Evolutionary conservation across 1,139 yeast genomes (phyloP).

Genomic region (Yamadazyma jaroonii): DNA sequence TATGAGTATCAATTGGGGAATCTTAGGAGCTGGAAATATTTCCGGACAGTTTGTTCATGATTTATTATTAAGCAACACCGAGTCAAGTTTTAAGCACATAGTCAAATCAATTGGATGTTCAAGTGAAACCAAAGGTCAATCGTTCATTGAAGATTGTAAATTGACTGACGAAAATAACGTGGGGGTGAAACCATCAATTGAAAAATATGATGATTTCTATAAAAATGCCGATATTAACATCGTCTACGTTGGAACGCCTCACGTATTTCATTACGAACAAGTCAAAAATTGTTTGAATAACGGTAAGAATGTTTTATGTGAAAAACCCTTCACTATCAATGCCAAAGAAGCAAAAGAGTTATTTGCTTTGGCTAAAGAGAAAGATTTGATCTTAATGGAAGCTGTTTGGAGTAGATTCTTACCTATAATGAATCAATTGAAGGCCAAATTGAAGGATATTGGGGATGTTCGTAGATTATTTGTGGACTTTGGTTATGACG

Average conservation of each 20-base stretch:
- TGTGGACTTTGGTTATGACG: conserved; percentile 9
- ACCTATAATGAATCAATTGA: conserved; percentile 44
- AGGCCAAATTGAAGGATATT: conserved; percentile 36
- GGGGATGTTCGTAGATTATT: conserved; percentile 9
- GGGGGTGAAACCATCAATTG: conserved; percentile 11
- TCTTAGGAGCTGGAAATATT: conserved; percentile 43
- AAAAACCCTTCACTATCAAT: conserved; percentile 60
- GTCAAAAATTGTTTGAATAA: conserved; percentile 47
- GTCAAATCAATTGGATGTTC: conserved; percentile 33
- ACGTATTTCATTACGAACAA: conserved; percentile 50
- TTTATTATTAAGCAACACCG: conserved; percentile 25
- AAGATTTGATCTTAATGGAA: conserved; percentile 55
- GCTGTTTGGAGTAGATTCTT: conserved; percentile 65
- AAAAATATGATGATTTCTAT: conserved; percentile 36
- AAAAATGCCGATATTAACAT: conserved; percentile 44
- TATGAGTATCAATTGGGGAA: conserved; percentile 29
- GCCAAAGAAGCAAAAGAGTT: conserved; percentile 43
- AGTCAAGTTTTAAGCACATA: conserved; percentile 21
- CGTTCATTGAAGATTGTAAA: conserved; percentile 16
- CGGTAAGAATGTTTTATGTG: conserved; percentile 55
- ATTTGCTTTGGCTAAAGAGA: conserved; percentile 43
- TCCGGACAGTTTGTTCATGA: conserved; percentile 38
- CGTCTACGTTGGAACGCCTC: conserved; percentile 61
- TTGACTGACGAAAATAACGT: conserved; percentile 6
- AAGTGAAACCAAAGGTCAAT: conserved; percentile 21